Percentiles rank a stretch among this genome's conserved stretches.
Conservation (phyloP, 176 grass and related monocot genomes). For the Echinochloa phyllopogon region DNA sequence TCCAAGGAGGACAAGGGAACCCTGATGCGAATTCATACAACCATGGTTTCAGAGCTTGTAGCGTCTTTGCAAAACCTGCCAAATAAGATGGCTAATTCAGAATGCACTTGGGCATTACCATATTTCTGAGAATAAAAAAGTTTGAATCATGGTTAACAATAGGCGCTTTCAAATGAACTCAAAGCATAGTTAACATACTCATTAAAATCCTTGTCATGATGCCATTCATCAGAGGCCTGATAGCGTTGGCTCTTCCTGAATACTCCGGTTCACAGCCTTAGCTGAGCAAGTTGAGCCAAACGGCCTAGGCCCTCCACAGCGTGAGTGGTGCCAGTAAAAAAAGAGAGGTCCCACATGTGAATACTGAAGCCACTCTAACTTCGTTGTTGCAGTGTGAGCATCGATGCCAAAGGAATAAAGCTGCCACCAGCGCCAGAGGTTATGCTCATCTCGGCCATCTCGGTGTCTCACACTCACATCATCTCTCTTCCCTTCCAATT, state of each 20-base stretch:
- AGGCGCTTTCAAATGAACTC: not conserved
- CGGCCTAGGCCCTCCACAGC: too few relatives aligned
- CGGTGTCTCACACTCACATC: too few relatives aligned
- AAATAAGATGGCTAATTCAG: constrained; percentile 9
- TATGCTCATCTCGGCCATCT: too few relatives aligned
- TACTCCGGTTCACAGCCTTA: not conserved
- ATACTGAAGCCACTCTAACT: too few relatives aligned
- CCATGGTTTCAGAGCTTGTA: not conserved
- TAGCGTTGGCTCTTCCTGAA: constrained; percentile 7
- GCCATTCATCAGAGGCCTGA: not conserved
- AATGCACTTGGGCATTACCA: not conserved
- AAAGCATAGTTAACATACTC: not conserved
- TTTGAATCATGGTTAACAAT: not conserved
- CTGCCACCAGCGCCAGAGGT: too few relatives aligned
- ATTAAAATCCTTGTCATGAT: not conserved
- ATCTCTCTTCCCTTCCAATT: too few relatives aligned
- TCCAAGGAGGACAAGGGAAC: not conserved
- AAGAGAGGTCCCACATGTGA: too few relatives aligned
- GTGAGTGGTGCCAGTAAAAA: too few relatives aligned
- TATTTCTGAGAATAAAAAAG: not conserved
- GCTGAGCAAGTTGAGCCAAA: constrained; percentile 20
- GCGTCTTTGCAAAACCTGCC: not conserved
- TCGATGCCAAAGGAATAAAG: too few relatives aligned
- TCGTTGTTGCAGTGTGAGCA: too few relatives aligned
- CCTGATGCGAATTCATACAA: not conserved